Evolutionary conservation across 768 basidiomycete species (phyloP).

Genomic region (Rhizopogon salebrosus): DNA sequence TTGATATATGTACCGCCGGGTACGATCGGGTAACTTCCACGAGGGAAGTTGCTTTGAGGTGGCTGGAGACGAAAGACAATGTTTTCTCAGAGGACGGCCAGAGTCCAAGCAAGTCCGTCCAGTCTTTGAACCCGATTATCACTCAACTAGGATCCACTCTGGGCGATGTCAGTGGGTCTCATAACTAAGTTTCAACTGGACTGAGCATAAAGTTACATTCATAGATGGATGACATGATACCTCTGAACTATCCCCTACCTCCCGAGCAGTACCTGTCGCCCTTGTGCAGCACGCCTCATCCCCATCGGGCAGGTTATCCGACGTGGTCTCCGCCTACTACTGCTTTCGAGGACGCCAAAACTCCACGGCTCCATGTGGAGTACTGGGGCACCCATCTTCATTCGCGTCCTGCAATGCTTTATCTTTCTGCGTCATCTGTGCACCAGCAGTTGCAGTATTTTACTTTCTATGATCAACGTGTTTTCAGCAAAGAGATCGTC

Average conservation of each 20-base stretch:
- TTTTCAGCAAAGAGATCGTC: constrained; percentile 32
- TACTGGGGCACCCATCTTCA: constrained; percentile 25
- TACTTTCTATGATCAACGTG: constrained; percentile 38
- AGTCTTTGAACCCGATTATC: constrained; percentile 12
- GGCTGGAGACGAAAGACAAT: constrained; percentile 9
- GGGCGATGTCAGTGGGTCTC: constrained; percentile 32
- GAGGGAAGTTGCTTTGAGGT: constrained; percentile 18
- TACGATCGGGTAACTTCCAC: constrained; percentile 19
- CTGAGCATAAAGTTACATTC: background rate
- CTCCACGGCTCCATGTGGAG: constrained; percentile 6
- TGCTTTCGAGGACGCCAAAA: background rate
- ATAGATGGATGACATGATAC: constrained; percentile 31
- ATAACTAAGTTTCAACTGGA: background rate
- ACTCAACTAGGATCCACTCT: constrained; percentile 19
- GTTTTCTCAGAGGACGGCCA: background rate
- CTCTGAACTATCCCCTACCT: constrained; percentile 28
- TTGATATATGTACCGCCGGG: constrained; percentile 29
- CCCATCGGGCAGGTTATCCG: constrained; percentile 7
- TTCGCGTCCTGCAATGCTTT: constrained; percentile 41
- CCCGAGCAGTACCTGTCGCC: constrained; percentile 10
- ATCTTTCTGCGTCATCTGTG: constrained; percentile 37
- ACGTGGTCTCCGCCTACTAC: background rate
- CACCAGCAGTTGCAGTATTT: constrained; percentile 27
- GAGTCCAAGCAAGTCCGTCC: background rate
- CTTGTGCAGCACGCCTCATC: constrained; percentile 15